phyloP scores from a whole-genome alignment of 2,329 filamentous ascomycete genomes.

The Xylaria sp. region DNA sequence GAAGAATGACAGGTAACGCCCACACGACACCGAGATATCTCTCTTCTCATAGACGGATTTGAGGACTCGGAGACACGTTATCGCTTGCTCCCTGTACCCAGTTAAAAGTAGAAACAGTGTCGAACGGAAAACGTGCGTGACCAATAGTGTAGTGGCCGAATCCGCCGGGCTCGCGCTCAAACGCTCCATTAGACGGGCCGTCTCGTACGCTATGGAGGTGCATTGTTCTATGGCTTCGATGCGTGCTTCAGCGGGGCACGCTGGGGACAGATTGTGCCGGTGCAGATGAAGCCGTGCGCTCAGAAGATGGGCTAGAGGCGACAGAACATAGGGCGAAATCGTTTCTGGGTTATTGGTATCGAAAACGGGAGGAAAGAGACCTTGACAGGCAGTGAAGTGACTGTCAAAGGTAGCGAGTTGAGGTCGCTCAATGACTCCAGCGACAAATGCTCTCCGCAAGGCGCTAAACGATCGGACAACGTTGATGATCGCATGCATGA shows the following conservation, averaged over 20 bases:
- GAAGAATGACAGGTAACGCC: slow-evolving; percentile 83
- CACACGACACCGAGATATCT: slow-evolving; percentile 77
- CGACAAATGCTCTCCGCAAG: slow-evolving; percentile 72
- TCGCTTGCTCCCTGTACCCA: slow-evolving; percentile 73
- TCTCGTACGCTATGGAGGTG: slow-evolving; percentile 75
- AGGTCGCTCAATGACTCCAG: slow-evolving; percentile 67
- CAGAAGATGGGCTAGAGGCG: slow-evolving; percentile 78
- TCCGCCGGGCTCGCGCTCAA: slow-evolving; percentile 65
- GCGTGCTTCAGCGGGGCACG: slow-evolving; percentile 69
- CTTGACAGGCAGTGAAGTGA: slow-evolving; percentile 77
- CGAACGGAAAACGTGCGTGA: slow-evolving; percentile 87
- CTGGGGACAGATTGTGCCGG: slow-evolving; percentile 83
- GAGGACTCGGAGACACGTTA: slow-evolving; percentile 74
- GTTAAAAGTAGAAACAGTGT: slow-evolving; percentile 79
- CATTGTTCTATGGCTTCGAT: slow-evolving; percentile 78
- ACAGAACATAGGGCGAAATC: slow-evolving; percentile 75
- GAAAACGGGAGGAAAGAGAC: slow-evolving; percentile 76
- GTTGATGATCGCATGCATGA: slow-evolving; percentile 79
- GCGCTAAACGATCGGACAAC: slow-evolving; percentile 79
- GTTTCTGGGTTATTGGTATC: slow-evolving; percentile 69
- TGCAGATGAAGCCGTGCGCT: slow-evolving; percentile 85
- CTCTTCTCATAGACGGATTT: slow-evolving; percentile 73
- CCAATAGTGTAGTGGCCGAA: slow-evolving; percentile 75
- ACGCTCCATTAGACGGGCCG: slow-evolving; percentile 75
- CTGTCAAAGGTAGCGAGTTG: slow-evolving; percentile 80